Conservation (phyloP, 2,329 filamentous ascomycete species). For the Didymella sp. region DNA sequence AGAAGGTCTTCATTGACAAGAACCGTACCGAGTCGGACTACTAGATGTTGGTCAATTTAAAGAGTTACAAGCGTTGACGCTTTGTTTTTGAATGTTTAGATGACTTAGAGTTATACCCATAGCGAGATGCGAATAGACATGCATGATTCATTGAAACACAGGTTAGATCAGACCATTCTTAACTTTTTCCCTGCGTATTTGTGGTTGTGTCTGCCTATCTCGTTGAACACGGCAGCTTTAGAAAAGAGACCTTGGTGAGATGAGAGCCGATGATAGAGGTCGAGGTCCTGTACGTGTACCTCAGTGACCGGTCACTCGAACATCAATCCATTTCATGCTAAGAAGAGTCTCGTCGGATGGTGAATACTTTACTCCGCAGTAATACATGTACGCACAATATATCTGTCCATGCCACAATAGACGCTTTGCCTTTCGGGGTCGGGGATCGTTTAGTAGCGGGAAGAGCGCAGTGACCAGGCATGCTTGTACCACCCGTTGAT, state of each 20-base stretch:
- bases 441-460: background rate
- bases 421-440: too few relatives aligned
- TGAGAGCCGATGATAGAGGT: too few relatives aligned
- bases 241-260: background rate
- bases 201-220: background rate
- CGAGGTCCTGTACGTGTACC: too few relatives aligned
- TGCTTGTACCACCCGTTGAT: background rate
- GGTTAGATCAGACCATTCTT: background rate
- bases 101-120: conserved; percentile 10
- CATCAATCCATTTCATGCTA: too few relatives aligned
- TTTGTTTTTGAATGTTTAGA: background rate
- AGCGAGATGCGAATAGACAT: conserved; percentile 2
- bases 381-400: too few relatives aligned
- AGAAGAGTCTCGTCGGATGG: too few relatives aligned
- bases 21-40: conserved; percentile 26
- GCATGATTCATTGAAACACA: background rate
- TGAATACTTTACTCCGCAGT: too few relatives aligned
- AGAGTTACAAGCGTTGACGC: background rate
- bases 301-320: too few relatives aligned
- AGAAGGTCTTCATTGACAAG: conserved; percentile 57
- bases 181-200: background rate
- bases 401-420: too few relatives aligned
- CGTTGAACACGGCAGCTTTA: background rate
- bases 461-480: background rate
- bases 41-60: background rate